Base-by-base conservation (phyloP, 768 basidiomycete genomes). In the Gyrodon lividus region DNA sequence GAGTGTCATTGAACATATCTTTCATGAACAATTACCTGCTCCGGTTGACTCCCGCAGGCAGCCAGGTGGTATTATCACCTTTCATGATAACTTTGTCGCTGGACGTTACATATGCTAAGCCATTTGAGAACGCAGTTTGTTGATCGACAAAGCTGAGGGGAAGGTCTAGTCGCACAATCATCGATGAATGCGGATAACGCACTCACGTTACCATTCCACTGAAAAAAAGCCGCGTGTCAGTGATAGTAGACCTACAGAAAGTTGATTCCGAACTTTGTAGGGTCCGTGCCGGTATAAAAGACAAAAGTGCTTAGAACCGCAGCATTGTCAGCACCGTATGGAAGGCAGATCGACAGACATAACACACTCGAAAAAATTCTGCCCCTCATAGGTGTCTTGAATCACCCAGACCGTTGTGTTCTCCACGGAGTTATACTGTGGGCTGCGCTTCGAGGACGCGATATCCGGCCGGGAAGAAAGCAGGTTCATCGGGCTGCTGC, bases 201-300 rank as follows among this genome's bases (percentile, higher is more conserved):
- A 72, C 82, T 56, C 69, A 90, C 87, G 74, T 80, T 49, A 91
- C 88, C 47, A 76, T 74, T 41, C 89, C 89, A 61, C 89, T 92
- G 59, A 26, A 51, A 52, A 52, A 39, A 40, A 48, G 39, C 30
- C 42, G 13, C 48, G 40, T 16, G 53, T 60, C 48, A 61, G 49
- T 60, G 50, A 47, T 43, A 45, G 37, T 26, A 43, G 26, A 31
- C 42, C 39, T 55, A 41, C 39, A 59, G 52, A 37, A 51, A 43
- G 42, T 37, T 52, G 23, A 23, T 28, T 28, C 39, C 61, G 30
- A 53, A 52, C 87, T 86, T 74, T 23, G 87, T 90, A 38, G 87
- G 87, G 71, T 90, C 88, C 7, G 60, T 12, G 19, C 71, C 75
- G 4, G 74, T 79, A 62, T 77, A 89, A 67, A 89, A 89, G 37